These are phyloP conservation scores for Ganoderma lingzhi DNA, from an alignment of 1,284 basidiomycete species.

Conservation along the genomic window DNA sequence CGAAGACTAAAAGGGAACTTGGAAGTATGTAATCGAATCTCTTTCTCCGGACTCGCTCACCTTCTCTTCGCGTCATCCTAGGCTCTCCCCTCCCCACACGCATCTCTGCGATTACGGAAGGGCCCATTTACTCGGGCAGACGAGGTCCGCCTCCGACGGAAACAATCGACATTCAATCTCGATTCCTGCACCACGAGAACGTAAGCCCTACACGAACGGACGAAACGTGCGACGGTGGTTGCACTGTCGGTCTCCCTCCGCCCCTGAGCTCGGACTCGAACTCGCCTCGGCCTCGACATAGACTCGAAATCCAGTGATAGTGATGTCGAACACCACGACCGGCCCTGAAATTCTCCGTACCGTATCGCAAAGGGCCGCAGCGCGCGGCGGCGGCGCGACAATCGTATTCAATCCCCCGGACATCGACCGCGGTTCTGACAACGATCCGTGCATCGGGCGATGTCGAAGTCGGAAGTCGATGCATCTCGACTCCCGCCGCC, in stretches of 20 bases:
- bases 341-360: constrained; percentile 3
- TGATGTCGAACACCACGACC: background rate
- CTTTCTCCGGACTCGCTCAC: background rate
- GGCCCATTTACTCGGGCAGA: background rate
- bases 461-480: constrained; percentile 8
- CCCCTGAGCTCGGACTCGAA: constrained; percentile 1
- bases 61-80: background rate
- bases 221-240: background rate
- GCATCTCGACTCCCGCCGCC: constrained; percentile 3
- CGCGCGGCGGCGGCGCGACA: background rate
- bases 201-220: background rate
- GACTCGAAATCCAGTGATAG: background rate
- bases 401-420: background rate
- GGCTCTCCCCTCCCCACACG: background rate
- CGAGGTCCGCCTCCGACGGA: background rate
- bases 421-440: background rate
- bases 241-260: background rate
- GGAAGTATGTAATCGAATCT: background rate
- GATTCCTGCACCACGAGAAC: background rate
- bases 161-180: background rate
- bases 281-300: constrained; percentile 6
- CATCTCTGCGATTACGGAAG: background rate
- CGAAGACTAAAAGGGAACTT: too few species aligned
- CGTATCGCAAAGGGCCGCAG: background rate
- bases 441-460: constrained; percentile 4